These are phyloP conservation scores for Ascochyta pisi DNA, from an alignment of 2,329 filamentous ascomycete genomes.

Conservation along the genomic window DNA sequence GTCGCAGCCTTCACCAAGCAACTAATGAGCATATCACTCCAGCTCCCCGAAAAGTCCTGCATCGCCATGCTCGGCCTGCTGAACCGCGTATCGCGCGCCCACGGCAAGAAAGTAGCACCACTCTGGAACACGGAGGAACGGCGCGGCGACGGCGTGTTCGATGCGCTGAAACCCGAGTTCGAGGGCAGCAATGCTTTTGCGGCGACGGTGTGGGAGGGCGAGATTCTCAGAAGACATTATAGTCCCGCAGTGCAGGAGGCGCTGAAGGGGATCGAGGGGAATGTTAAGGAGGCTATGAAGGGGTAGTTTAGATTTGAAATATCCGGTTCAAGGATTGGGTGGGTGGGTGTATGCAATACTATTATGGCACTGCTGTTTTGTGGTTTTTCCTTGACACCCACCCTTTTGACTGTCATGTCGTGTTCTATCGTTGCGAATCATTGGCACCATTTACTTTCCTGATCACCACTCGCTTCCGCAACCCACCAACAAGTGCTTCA, in stretches of 20 bases:
- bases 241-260: conserved; percentile 85
- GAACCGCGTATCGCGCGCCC: conserved; percentile 77
- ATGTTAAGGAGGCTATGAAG: conserved; percentile 40
- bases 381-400: no score
- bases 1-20: conserved; percentile 95
- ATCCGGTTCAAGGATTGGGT: no score
- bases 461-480: no score
- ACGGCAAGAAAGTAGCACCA: conserved; percentile 81
- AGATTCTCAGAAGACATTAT: conserved; percentile 83
- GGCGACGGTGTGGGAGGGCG: conserved; percentile 90
- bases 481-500: no score
- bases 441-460: no score
- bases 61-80: conserved; percentile 81
- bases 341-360: no score
- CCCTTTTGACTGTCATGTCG: no score
- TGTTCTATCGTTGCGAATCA: no score
- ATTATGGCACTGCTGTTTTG: no score
- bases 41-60: conserved; percentile 88
- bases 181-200: conserved; percentile 92
- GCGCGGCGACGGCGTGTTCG: conserved; percentile 86
- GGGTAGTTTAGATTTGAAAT: not conserved
- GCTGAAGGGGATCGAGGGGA: conserved; percentile 51
- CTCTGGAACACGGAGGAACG: conserved; percentile 96
- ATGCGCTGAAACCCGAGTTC: conserved; percentile 71
- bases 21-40: conserved; percentile 79